These are phyloP conservation scores for Epithele typhae DNA, from an alignment of 768 basidiomycete species.

Conservation along the genomic window DNA sequence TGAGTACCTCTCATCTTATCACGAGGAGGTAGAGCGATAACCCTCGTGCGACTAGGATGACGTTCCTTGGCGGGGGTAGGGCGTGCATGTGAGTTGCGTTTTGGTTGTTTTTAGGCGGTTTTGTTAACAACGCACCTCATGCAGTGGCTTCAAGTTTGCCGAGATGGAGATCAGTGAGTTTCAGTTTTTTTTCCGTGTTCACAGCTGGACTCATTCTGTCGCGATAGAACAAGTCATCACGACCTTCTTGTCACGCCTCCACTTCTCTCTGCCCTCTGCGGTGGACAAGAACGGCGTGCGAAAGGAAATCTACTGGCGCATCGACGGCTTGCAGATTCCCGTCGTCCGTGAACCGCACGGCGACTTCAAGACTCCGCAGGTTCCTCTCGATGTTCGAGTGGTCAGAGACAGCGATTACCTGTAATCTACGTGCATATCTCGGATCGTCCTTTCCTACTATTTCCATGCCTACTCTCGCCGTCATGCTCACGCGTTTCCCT, in stretches of 20 bases:
- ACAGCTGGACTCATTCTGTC: background rate
- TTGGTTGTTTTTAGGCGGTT: too few relatives aligned
- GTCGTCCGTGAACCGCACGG: constrained; percentile 33
- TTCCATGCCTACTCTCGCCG: too few relatives aligned
- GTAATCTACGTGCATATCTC: too few relatives aligned
- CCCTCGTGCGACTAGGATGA: constrained; percentile 13
- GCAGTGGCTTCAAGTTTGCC: constrained; percentile 21
- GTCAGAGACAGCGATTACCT: constrained; percentile 27
- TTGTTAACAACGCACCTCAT: background rate
- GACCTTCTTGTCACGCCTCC: constrained; percentile 30
- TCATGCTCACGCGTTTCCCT: too few relatives aligned
- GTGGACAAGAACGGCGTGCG: constrained; percentile 25
- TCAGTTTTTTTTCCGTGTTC: background rate
- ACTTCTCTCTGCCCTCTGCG: constrained; percentile 30
- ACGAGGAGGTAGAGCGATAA: background rate
- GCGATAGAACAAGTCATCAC: constrained; percentile 32
- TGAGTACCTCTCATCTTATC: too few relatives aligned
- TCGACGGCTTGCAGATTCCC: constrained; percentile 32
- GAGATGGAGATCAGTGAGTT: constrained; percentile 21
- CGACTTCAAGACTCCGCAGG: constrained; percentile 28
- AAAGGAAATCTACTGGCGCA: constrained; percentile 35
- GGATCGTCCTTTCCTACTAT: too few relatives aligned
- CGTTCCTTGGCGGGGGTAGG: constrained; percentile 19
- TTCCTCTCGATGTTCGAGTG: constrained; percentile 28
- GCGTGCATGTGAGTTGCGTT: constrained; percentile 18